Evolutionary conservation across 108 stramenopile genomes (phyloP).

Genomic region (Mayamaea pseudoterrestris): DNA sequence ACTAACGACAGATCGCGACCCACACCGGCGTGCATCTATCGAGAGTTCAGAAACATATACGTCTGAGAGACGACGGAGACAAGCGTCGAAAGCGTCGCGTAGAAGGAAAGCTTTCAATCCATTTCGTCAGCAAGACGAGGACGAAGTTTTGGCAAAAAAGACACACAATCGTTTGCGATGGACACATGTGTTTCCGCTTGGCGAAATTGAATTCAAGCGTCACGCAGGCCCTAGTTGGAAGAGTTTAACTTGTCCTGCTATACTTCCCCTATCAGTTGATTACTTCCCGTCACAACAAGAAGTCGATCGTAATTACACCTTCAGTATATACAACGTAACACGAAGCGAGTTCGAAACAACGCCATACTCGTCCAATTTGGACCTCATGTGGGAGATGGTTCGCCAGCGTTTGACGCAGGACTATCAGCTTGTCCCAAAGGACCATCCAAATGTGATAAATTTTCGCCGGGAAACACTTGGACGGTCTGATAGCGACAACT

Average conservation of each 20-base stretch:
- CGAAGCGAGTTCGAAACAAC: slow-evolving; percentile 64
- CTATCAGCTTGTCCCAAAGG: slow-evolving; percentile 67
- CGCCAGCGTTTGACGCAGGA: slow-evolving; percentile 71
- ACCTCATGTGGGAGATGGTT: slow-evolving; percentile 84
- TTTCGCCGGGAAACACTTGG: background rate
- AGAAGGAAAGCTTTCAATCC: slow-evolving; percentile 76
- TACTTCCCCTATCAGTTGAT: slow-evolving; percentile 93
- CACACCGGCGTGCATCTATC: too few relatives aligned
- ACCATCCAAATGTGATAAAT: slow-evolving; percentile 3
- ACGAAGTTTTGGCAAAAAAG: slow-evolving; percentile 73
- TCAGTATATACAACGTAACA: slow-evolving; percentile 64
- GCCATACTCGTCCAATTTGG: slow-evolving; percentile 55
- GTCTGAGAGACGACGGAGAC: background rate
- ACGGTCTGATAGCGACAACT: background rate
- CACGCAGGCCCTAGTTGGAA: slow-evolving; percentile 92
- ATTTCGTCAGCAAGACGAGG: slow-evolving; percentile 84
- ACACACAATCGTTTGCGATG: slow-evolving; percentile 96
- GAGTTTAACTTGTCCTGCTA: slow-evolving; percentile 89
- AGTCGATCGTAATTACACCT: slow-evolving; percentile 49
- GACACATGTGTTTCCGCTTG: slow-evolving; percentile 92
- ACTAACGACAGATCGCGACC: too few relatives aligned
- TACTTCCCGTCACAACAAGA: slow-evolving; percentile 86
- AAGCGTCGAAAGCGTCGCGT: slow-evolving; percentile 12
- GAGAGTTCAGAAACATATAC: background rate
- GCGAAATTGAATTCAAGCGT: slow-evolving; percentile 37